Evolutionary conservation across 306 rosid genomes (phyloP).

Genomic region (Cicer bijugum): DNA sequence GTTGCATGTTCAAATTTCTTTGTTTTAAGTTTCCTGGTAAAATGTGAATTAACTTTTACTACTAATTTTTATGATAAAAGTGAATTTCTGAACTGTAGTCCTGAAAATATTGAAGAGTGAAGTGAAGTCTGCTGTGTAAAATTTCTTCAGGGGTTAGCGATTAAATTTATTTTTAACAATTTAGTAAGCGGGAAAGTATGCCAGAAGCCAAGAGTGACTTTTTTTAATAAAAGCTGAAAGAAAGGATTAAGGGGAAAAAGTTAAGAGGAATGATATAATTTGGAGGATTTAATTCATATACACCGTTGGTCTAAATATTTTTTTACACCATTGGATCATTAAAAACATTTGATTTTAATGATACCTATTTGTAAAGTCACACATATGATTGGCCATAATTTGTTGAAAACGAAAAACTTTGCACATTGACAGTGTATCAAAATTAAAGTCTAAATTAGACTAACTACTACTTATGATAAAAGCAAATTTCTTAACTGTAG

Average conservation of each 20-base stretch:
- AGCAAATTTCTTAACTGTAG: no score
- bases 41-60: neutral
- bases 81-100: neutral
- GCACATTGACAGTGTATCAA: no score
- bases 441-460: no score
- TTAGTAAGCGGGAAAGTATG: constrained; percentile 8
- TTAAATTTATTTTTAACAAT: neutral
- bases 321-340: no score
- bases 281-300: no score
- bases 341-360: no score
- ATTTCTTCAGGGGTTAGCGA: constrained; percentile 13
- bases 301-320: no score
- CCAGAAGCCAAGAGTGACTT: neutral
- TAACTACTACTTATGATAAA: no score
- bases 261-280: constrained; percentile 3
- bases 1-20: constrained; percentile 10
- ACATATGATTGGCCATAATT: no score
- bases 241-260: neutral
- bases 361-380: no score
- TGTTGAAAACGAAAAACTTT: no score
- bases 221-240: neutral
- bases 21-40: constrained; percentile 6
- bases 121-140: constrained; percentile 21
- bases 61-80: constrained; percentile 9
- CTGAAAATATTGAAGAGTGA: constrained; percentile 1